Base-by-base conservation (phyloP, 2,329 filamentous ascomycete genomes). In the Trichoderma breve region DNA sequence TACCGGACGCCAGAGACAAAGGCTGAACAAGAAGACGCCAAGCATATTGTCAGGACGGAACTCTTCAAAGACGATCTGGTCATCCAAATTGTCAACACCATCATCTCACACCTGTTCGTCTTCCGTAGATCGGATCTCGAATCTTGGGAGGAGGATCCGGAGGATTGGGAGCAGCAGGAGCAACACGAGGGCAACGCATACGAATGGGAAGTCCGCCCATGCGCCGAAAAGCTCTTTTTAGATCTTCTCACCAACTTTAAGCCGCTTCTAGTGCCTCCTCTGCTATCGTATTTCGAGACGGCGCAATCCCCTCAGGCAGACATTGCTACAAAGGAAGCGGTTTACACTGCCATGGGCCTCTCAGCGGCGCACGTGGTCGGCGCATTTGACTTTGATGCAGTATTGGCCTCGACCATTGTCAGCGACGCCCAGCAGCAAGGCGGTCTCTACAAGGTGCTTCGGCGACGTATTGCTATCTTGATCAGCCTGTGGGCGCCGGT, bases 151-250 rank as follows among this genome's bases (percentile, higher is more conserved):
- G 92, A 97, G 78, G 94, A 97, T 72, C 94, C 95, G 0, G 94
- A 99, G 80, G 94, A 97, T 69, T 99, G 96, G 95, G 95, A 98
- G 80, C 91, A 93, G 74, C 90, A 92, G 77, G 94, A 98, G 83
- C 94, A 97, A 77, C 92, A 91, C 73, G 89, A 93, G 72, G 91
- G 92, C 43, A 93, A 94, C 76, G 93, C 92, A 1, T 98, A 93
- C 87, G 94, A 98, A 78, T 98, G 95, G 84, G 93, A 95, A 72
- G 91, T 98, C 68, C 90, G 95, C 36, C 93, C 95, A 3, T 98
- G 95, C 79, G 92, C 96, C 0, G 96, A 99, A 81, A 97, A 95
- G 81, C 86, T 99, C 15, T 97, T 98, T 81, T 86, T 98, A 75
- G 95, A 98, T 77, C 88, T 99, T 21, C 89, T 97, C 73, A 93